Base-by-base conservation (phyloP, 108 stramenopile genomes). In the Seminavis robusta region DNA sequence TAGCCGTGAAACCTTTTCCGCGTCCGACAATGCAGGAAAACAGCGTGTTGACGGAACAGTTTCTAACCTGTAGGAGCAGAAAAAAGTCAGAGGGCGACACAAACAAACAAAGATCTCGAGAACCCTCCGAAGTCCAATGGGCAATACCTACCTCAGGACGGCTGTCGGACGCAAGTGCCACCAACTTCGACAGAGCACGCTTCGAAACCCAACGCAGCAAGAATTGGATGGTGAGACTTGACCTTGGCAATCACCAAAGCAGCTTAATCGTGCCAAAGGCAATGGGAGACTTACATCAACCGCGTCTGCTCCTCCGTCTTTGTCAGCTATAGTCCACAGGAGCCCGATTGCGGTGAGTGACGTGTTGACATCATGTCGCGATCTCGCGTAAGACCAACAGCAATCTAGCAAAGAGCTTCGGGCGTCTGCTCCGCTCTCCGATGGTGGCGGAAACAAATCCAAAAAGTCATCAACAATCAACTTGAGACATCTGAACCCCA, bases 31-130 rank as follows among this genome's bases (percentile, higher is more conserved):
- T 85, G 40, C 89, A 92, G 19, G 92, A 92, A 50, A 96, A 92
- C 19, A 96, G 59, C 7, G 95, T 96, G 54, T 96, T 96, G 23
- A 96, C 88, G 7, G 93, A 73, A 57, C 93, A 94, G 63, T 96
- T 96, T 48, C 94, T 61, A 50, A 94, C 71, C 67, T 65, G 54
- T 36, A n/a, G 9, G 24, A 54, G 10, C 1, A 21, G 8, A 23
- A 41, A 15, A 9, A 8, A 63, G 27, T 2, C 15, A 29, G 21
- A 6, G 19, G 36, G 13, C 13, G 36, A 37, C 13, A 13, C 36
- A 37, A 37, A 37, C 11, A 37, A 37, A 37, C 13, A 13, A 13
- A 10, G 13, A 13, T 11, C 11, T 37, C 36, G 36, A 11, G 36
- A 37, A 11, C 36, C 36, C 11, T 37, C 36, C 13, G 36, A 37